Evolutionary conservation across 768 basidiomycete species (phyloP), one percentile per base, ranked within the genome.

Genomic region (Cystofilobasidium ferigula): DNA sequence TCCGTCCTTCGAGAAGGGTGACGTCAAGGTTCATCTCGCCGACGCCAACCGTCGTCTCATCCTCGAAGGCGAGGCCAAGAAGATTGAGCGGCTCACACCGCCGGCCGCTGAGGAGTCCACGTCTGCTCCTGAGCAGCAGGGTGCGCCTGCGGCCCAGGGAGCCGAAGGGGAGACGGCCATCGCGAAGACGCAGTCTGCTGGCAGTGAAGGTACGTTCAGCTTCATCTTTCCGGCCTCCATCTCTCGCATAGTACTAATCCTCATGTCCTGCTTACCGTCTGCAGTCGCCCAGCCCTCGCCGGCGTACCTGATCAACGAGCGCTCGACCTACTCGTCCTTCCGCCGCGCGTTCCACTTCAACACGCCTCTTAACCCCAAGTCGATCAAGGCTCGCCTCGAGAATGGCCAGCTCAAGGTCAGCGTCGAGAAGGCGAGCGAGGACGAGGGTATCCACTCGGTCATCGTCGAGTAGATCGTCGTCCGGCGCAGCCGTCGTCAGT

Each of bases 41-140:
- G 62, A 63, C 16, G 38, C 51, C 48, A 63, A 63, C 53, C 35
- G 62, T n/a, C 35, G 62, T 22, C 35, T 63, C 38, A 63, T 63
- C 51, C 35, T 63, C 26, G 62, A 53, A 28, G 62, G 62, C n/a
- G 51, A 54, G 51, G 16, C 28, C 51, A 40, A 63, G 36, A 42
- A 28, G 26, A n/a, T 22, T 22, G 24, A 43, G 10, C 24, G 10
- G 0, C 8, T 28, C n/a, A 45, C n/a, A 2, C 9, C 51, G 43
- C 9, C 48, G 14, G 43, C 7, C 3, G 47, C 30, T 9, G 61
- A 22, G 35, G 16, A 5, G n/a, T 26, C 14, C 16, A 26, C 53
- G 18, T 26, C 53, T 16, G 28, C 53, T 16, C 9, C 16, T 16
- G 45, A 57, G n/a, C n/a, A 56, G n/a, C 53, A 56, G 53, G 9